Evolutionary conservation across 2,329 filamentous ascomycete species (phyloP).

Genomic region (Albophoma yamanashiensis): DNA sequence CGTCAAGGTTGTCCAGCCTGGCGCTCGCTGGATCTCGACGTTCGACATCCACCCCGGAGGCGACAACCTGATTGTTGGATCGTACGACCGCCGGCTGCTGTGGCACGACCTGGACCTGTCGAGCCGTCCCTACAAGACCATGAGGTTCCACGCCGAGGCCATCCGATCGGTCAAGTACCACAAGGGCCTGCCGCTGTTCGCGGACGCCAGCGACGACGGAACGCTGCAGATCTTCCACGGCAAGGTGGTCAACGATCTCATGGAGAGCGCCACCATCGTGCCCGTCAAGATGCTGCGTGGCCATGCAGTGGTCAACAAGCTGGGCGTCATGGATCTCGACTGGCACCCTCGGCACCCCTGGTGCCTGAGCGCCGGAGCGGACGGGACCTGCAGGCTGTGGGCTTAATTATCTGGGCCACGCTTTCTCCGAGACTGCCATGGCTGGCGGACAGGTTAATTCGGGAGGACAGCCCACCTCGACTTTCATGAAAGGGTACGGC

Average conservation of each 20-base stretch:
- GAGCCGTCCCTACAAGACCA: slow-evolving; percentile 84
- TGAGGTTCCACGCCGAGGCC: slow-evolving; percentile 87
- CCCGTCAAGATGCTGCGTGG: slow-evolving; percentile 89
- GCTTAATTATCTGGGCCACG: slow-evolving; percentile 31
- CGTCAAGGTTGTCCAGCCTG: slow-evolving; percentile 85
- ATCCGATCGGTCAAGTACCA: slow-evolving; percentile 87
- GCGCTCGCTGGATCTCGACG: slow-evolving; percentile 84
- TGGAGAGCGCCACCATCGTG: slow-evolving; percentile 95
- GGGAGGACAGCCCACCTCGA: too few relatives aligned
- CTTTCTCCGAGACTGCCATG: background rate
- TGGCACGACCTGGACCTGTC: slow-evolving; percentile 97
- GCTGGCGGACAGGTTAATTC: too few relatives aligned
- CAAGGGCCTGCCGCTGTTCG: slow-evolving; percentile 73
- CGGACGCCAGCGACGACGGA: slow-evolving; percentile 90
- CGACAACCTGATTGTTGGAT: slow-evolving; percentile 88
- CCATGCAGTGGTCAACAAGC: slow-evolving; percentile 73
- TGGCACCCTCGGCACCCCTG: slow-evolving; percentile 95
- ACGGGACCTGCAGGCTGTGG: slow-evolving; percentile 89
- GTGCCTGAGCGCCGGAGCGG: slow-evolving; percentile 88
- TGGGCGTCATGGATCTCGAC: slow-evolving; percentile 88
- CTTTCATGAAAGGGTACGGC: background rate
- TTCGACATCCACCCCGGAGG: slow-evolving; percentile 90
- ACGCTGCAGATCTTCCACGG: slow-evolving; percentile 94
- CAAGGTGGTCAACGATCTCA: slow-evolving; percentile 85
- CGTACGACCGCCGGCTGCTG: slow-evolving; percentile 84